Base-by-base conservation (phyloP, 176 grass and related monocot species). In the Oryza australiensis region DNA sequence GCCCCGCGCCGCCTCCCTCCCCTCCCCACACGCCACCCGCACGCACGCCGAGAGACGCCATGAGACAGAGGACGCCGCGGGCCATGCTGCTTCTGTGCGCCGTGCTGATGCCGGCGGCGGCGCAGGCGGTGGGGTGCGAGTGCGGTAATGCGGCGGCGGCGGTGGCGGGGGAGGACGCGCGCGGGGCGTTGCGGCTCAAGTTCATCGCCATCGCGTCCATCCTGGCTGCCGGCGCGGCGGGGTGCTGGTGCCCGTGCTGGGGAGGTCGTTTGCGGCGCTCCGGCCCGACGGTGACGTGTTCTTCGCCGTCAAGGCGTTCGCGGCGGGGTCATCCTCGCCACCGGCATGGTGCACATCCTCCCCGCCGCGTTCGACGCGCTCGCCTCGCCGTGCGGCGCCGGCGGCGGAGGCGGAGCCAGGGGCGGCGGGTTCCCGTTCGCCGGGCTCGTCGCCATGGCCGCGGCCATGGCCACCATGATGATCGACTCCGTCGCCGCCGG, bases 291-390 rank as follows among this genome's bases (percentile, higher is more conserved):
- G 85, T 32, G 90, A 82, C 66, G 68, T 94, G 38, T 97, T 97
- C 66, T 87, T 90, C 65, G 73, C 89, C 22, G 89, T 97, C 18
- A 97, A 97, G 87, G 91, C 94, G 65, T 97, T 97, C 72, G 94
- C 94, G 5, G 92, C 94, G 0, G 94, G 94, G 94, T 97, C 75
- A 97, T 97, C 76, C 94, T 97, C 57, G 94, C 94, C 68, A 97
- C 94, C 15, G 94, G 94, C 22, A 91, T 91, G 85, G 89, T 97
- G 45, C 94, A 97, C 76, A 93, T 97, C 75, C 79, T 97, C 7
- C 94, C 94, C 13, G 89, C 88, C 55, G 92, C 94, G 3, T 97
- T 94, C 76, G 83, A 92, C 9, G 76, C 86, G 13, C 84, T 97
- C 45, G 22, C 23, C 2, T 68, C 80, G 2, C 49, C 75, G 16